Evolutionary conservation across 2,329 filamentous ascomycete species (phyloP), one percentile per base, ranked within the genome.

Genomic region (Cryphonectria parasitica): DNA sequence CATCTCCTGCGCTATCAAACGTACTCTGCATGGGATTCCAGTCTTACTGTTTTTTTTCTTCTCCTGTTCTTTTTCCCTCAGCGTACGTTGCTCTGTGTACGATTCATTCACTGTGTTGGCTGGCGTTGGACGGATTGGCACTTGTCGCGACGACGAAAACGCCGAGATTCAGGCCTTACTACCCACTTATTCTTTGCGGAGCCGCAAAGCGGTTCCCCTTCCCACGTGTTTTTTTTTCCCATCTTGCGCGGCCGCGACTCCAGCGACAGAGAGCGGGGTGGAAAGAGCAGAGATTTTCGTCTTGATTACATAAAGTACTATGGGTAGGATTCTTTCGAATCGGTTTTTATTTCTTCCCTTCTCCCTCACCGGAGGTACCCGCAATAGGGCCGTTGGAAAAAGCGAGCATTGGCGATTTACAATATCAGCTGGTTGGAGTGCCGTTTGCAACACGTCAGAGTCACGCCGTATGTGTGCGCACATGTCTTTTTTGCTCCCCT

Each of bases 301-400:
- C 36, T 13, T 39, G 36, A 13, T 39, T 39, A 39, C 36, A 39
- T 39, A 34, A 34, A 34, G 34, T 4, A 34, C 34, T 34, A n/a
- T n/a, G n/a, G n/a, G n/a, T n/a, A n/a, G n/a, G n/a, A n/a, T n/a
- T n/a, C n/a, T 34, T 34, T 34, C 1, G 34, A 34, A 34, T 34
- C 34, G 34, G 17, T 64, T 5, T 15, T 8, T 43, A 3, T 19
- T 25, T 15, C 5, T 45, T 45, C 8, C 22, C 2, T 11, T 8
- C 36, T 22, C 43, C 13, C 15, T 4, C 11, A 31, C 11, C 1
- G 4, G 10, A 39, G 22, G 58, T 45, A 31, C 63, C 63, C 63
- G 43, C 63, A 64, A 64, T 49, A 64, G 63, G 63, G 41, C 63
- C 63, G 63, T 64, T 52, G 43, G 63, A 36, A 45, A 64, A 52